A percentile compares a stretch with the other conserved stretches of the same genome.
Evolutionary conservation across 176 grass and related monocot genomes (phyloP).

Genomic region (Otatea glauca): DNA sequence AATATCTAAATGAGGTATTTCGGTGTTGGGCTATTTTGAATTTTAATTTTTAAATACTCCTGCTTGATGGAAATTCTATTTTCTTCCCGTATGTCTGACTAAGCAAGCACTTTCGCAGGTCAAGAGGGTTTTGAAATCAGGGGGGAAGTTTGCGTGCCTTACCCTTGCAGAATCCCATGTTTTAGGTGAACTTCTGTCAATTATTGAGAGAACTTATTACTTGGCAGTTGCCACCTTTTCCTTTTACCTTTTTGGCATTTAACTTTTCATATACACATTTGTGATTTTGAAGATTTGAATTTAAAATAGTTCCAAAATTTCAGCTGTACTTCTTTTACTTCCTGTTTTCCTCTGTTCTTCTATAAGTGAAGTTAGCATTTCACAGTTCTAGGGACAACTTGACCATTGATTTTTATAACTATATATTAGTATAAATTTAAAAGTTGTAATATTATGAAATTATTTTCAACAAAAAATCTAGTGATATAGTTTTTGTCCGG

Average conservation of each 20-base stretch:
- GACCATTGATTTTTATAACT: neutral
- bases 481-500: neutral
- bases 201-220: slow-evolving; percentile 5
- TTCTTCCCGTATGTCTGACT: slow-evolving; percentile 32
- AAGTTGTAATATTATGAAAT: neutral
- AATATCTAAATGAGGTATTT: slow-evolving; percentile 89
- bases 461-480: slow-evolving; percentile 1
- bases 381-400: neutral
- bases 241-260: slow-evolving; percentile 9
- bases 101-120: slow-evolving; percentile 49
- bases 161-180: slow-evolving; percentile 97
- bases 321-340: neutral
- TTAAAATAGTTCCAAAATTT: neutral
- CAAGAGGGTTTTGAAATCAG: slow-evolving; percentile 85
- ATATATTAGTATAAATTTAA: neutral
- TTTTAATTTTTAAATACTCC: slow-evolving; percentile 36
- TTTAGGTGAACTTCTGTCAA: slow-evolving; percentile 66
- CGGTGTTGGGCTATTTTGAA: slow-evolving; percentile 22
- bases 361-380: neutral
- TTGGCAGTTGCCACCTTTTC: slow-evolving; percentile 8
- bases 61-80: slow-evolving; percentile 22
- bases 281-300: slow-evolving; percentile 3
- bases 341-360: slow-evolving; percentile 4
- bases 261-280: neutral
- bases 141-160: slow-evolving; percentile 85